Base-by-base conservation (phyloP, 2,329 filamentous ascomycete species). In the Hirsutella thompsonii region DNA sequence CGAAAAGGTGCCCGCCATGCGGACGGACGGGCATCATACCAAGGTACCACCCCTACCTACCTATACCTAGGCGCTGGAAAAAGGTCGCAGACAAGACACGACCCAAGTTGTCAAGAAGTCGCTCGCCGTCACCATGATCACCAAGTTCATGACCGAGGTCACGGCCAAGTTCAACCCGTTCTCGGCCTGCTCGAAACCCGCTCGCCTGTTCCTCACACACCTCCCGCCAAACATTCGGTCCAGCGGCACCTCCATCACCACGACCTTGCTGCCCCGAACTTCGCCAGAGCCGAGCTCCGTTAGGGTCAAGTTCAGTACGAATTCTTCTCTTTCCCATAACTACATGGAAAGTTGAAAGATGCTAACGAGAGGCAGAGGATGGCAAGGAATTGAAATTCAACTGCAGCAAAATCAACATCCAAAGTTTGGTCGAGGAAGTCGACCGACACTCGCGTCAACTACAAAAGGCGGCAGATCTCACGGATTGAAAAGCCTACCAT, bases 111-210 rank as follows among this genome's bases (percentile, higher is more conserved):
- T 18, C 14, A 14, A 16, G 14, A 8, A n/a, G 13, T 18, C 32
- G n/a, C 32, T 11, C 23, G 23, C 23, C 23, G 23, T 16, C 23
- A 33, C 4, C 5, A 92, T 92, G 86, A 85, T 92, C 46, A 90
- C 84, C 44, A 79, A 81, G 58, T 92, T 86, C 68, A 76, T 93
- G 61, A 90, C 88, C 60, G 78, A 87, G 59, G 79, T 96, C 54
- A 79, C 74, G 54, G 82, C 87, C 49, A 79, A 78, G 59, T 95
- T 96, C 78, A 94, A 94, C 65, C 90, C 92, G 32, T 96, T 96
- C 74, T 83, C 79, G 21, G 65, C 74, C 20, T 72, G 74, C 58
- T 80, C 86, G 47, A 88, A 87, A 57, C 82, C 89, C 20, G 89
- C 87, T 32, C 81, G 92, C 35, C 72, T 94, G 39, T 92, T 96